Evolutionary conservation across 108 stramenopile genomes (phyloP), one percentile per base, ranked within the genome.

Genomic region (Cyclostephanos invisitatus): DNA sequence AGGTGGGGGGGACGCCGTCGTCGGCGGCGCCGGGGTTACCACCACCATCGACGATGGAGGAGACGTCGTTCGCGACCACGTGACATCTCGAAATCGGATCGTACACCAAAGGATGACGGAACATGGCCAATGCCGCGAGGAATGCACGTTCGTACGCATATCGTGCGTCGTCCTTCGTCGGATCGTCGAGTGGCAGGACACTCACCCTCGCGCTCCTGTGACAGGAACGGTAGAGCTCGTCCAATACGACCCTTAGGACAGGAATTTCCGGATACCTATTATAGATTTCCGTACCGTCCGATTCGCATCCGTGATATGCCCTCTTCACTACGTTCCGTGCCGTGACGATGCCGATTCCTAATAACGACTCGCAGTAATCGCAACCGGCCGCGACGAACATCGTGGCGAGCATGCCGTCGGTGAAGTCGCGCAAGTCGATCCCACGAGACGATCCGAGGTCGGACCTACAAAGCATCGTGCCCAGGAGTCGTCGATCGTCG

Each of bases 361-460:
- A 77, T 22, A 99, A 64, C 15, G 84, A 82, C 7, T 82, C 49
- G 28, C 90, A 83, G 66, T 99, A 99, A 82, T 99, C 99, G 61
- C 98, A 99, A 10, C 99, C 99, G 36, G 92, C 77, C 8, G 94
- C 71, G 8, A 97, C 93, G 79, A 96, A 98, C 83, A 99, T 85
- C 62, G 84, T 72, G 1, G 93, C 83, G 69, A 98, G 81, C 98
- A 96, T 97, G 56, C 80, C 82, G 27, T 95, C 79, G 5, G 93
- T 75, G 68, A 94, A 94, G 62, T 91, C 89, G 28, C 79, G 25
- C 40, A 94, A 56, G 60, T 80, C 47, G 1, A 74, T 73, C 9
- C 64, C 63, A 54, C 53, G 72, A 10, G 85, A 42, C 24, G 77
- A 71, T 36, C 82, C 80, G 15, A 85, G 64, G 72, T 85, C 82